phyloP scores from a whole-genome alignment of 139 green algal genomes.

The Micromonas commoda region DNA sequence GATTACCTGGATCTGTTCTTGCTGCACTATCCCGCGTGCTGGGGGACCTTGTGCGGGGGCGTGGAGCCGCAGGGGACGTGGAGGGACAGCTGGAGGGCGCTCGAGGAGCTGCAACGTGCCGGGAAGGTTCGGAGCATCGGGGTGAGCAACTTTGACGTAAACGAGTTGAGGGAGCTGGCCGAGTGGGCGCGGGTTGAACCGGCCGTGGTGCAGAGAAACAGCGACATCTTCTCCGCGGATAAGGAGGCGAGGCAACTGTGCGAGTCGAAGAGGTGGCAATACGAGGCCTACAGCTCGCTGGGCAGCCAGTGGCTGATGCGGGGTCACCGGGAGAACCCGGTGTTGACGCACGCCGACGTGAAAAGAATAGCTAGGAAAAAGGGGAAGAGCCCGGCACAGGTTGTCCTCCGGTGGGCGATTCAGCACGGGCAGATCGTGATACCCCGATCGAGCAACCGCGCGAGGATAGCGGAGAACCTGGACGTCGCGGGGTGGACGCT shows the following conservation, averaged over 20 bases:
- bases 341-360: not conserved
- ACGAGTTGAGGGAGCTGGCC: slow-evolving; percentile 17
- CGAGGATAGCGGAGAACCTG: not conserved
- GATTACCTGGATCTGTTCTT: slow-evolving; percentile 30
- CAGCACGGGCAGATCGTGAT: not conserved
- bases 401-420: slow-evolving; percentile 8
- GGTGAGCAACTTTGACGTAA: slow-evolving; percentile 24
- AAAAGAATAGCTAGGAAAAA: not conserved
- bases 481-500: not conserved
- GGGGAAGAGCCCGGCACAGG: not conserved
- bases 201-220: slow-evolving; percentile 19
- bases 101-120: slow-evolving; percentile 12
- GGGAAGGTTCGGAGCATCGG: slow-evolving; percentile 22
- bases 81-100: slow-evolving; percentile 12
- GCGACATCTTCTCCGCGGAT: slow-evolving; percentile 1
- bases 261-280: not conserved
- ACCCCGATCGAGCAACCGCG: not conserved
- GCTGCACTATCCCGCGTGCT: slow-evolving; percentile 30
- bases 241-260: slow-evolving; percentile 4
- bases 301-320: slow-evolving; percentile 6
- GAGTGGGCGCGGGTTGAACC: not conserved
- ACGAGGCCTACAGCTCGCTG: slow-evolving; percentile 23
- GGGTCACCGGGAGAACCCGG: not conserved
- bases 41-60: slow-evolving; percentile 21
- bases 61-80: slow-evolving; percentile 22